These are phyloP conservation scores for Penstemon newberryi DNA, from an alignment of 257 asterid genomes.

Conservation along the genomic window DNA sequence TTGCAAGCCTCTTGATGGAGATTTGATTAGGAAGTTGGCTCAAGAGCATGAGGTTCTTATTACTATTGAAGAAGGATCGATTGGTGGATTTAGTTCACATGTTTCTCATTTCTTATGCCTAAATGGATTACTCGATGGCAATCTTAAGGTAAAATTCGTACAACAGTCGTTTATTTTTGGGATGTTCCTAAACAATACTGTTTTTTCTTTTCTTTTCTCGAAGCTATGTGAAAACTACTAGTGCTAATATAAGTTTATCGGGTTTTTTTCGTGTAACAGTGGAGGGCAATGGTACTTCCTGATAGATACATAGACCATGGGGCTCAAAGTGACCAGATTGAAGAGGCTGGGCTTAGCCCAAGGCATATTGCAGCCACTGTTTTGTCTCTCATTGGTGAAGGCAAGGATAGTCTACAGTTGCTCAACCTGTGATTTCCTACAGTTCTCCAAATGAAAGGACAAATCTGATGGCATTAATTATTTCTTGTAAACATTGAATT, in stretches of 20 bases:
- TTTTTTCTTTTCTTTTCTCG: too few species aligned
- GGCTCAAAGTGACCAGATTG: conserved; percentile 52
- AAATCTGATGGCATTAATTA: too few species aligned
- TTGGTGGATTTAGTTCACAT: conserved; percentile 68
- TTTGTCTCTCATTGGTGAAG: conserved; percentile 45
- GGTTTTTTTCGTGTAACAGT: conserved; percentile 31
- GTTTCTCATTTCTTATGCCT: conserved; percentile 58
- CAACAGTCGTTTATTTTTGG: too few species aligned
- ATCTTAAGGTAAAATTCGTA: conserved; percentile 44
- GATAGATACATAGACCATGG: conserved; percentile 73
- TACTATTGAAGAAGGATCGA: conserved; percentile 69
- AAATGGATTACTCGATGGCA: conserved; percentile 55
- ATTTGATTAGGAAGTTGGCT: conserved; percentile 37
- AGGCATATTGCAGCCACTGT: conserved; percentile 64
- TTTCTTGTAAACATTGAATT: too few species aligned
- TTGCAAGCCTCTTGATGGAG: conserved; percentile 55
- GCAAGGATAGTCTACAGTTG: conserved; percentile 37
- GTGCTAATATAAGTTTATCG: not conserved
- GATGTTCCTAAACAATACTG: too few species aligned
- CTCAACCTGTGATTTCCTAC: conserved; percentile 20
- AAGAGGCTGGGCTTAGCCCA: conserved; percentile 65
- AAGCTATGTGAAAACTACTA: too few species aligned
- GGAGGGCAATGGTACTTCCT: conserved; percentile 70
- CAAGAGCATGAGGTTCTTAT: conserved; percentile 53
- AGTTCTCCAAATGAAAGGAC: too few species aligned